Evolutionary conservation across 169 alveolate genomes (phyloP).

Genomic region (Plasmodium fragile): DNA sequence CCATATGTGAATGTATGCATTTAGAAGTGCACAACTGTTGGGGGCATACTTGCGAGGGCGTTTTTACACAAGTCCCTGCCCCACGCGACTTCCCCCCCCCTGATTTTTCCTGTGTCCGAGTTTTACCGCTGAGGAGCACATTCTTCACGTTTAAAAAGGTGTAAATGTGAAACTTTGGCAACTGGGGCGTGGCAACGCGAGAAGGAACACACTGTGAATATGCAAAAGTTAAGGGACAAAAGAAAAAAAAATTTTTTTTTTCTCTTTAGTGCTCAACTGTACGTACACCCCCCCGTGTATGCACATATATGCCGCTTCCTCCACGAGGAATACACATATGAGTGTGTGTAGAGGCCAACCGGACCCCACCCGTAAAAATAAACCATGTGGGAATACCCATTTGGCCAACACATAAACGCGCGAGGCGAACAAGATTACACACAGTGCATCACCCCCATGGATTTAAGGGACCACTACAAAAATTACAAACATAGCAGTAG

Average conservation of each 20-base stretch:
- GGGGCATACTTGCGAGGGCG: neutral
- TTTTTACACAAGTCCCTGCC: neutral
- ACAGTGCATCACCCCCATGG: neutral
- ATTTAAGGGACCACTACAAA: slow-evolving; percentile 25
- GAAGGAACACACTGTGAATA: neutral
- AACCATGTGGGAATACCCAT: slow-evolving; percentile 2
- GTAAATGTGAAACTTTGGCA: neutral
- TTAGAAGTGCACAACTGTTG: neutral
- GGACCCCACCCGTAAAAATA: neutral
- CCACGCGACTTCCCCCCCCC: neutral
- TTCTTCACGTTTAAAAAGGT: neutral
- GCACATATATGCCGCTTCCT: neutral
- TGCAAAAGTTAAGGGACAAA: neutral
- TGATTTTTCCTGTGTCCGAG: neutral
- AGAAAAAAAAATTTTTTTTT: neutral
- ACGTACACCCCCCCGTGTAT: slow-evolving; percentile 1
- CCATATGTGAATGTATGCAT: neutral
- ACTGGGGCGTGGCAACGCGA: neutral
- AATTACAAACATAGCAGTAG: slow-evolving; percentile 5
- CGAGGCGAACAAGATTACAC: neutral
- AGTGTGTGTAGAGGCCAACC: neutral
- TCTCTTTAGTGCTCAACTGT: neutral
- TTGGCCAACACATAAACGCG: slow-evolving; percentile 1
- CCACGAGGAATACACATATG: neutral
- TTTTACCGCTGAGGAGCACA: neutral